These are phyloP conservation scores for Dactylellina drechsleri DNA, from an alignment of 2,329 filamentous ascomycete genomes.

Conservation along the genomic window DNA sequence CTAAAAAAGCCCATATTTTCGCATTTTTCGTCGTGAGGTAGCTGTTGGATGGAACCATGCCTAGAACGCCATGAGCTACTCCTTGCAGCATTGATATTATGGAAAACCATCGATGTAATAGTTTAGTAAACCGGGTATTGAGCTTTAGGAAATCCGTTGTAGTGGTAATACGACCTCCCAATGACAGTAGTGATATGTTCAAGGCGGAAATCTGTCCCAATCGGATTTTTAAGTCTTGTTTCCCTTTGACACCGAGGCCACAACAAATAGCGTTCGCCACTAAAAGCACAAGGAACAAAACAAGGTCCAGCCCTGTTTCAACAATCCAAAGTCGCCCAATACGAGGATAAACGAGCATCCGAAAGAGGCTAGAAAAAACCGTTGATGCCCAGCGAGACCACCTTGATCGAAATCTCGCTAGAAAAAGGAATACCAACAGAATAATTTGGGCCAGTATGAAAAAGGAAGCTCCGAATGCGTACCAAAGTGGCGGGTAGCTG, in stretches of 20 bases:
- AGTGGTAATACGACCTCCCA: constrained; percentile 51
- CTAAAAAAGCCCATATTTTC: background rate
- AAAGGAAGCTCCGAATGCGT: background rate
- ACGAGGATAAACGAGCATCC: constrained; percentile 1
- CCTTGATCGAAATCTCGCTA: background rate
- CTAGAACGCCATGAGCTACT: background rate
- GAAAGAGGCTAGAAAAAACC: background rate
- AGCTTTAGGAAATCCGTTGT: background rate
- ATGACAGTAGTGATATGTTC: constrained; percentile 56
- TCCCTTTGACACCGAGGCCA: background rate
- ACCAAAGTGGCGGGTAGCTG: constrained; percentile 1
- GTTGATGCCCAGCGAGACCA: no score
- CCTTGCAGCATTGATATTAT: background rate
- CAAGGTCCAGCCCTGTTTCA: background rate
- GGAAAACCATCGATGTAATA: background rate
- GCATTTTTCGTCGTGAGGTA: background rate
- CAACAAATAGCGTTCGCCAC: background rate
- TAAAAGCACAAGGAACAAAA: background rate
- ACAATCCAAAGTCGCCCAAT: constrained; percentile 1
- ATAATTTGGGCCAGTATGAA: background rate
- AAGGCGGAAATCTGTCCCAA: constrained; percentile 49
- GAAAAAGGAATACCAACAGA: background rate
- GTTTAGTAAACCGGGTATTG: background rate
- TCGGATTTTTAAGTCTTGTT: constrained; percentile 37
- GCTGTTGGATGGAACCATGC: background rate